Conservation (phyloP, 192 early-diverging fungal species). For the Blastocladiella britannica region DNA sequence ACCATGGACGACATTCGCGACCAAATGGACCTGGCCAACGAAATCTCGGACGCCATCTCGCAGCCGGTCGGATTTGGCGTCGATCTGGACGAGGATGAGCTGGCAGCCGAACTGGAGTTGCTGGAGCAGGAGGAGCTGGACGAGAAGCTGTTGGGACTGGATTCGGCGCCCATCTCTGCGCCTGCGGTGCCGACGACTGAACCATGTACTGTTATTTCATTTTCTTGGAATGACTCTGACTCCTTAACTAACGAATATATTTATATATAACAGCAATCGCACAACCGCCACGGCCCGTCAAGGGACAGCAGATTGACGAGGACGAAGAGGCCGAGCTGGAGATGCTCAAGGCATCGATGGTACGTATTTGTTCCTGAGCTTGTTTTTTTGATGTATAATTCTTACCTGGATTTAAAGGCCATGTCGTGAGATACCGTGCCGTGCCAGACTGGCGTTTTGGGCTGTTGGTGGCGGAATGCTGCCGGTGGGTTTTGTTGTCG, state of each 20-base stretch:
- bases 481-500: too few relatives aligned
- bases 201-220: conserved; percentile 29
- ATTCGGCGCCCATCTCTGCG: conserved; percentile 34
- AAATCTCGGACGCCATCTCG: conserved; percentile 81
- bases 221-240: background rate
- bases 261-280: background rate
- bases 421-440: too few relatives aligned
- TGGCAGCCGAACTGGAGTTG: conserved; percentile 70
- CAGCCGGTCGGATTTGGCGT: conserved; percentile 66
- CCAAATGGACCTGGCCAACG: conserved; percentile 90
- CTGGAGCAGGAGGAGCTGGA: conserved; percentile 87
- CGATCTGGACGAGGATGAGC: conserved; percentile 87
- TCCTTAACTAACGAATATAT: background rate
- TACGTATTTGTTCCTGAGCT: background rate
- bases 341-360: conserved; percentile 55
- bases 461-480: too few relatives aligned
- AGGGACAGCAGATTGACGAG: conserved; percentile 12
- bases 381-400: too few relatives aligned
- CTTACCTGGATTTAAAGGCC: too few relatives aligned
- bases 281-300: background rate
- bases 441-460: too few relatives aligned
- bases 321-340: conserved; percentile 71
- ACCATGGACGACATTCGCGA: conserved; percentile 95
- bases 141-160: conserved; percentile 54
- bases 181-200: conserved; percentile 35